Evolutionary conservation across 1,284 basidiomycete genomes (phyloP), one percentile per base, ranked within the genome.

Genomic region (Ceratobasidium sp.): DNA sequence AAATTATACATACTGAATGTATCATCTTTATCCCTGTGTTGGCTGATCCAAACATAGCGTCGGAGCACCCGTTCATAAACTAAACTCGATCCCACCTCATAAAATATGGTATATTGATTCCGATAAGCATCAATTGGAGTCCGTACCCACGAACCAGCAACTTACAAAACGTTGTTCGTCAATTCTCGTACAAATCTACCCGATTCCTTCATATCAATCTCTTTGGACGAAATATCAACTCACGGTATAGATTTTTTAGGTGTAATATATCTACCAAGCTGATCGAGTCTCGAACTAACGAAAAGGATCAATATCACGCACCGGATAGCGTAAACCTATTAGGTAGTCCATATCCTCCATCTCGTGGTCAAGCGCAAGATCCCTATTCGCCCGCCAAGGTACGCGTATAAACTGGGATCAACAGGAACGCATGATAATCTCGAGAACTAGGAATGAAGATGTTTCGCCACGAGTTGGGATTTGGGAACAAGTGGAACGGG

Each of bases 371-470:
- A 85, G 82, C 44, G 83, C 84, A 13, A 87, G 81, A 54, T 86
- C 82, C 25, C 89, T 82, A 8, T 82, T 85, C 1, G 87, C 85
- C 37, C 88, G 82, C 88, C 88, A 89, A 78, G 87, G 86, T 5
- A 89, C 85, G 0, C 88, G 88, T 2, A 89, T 81, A 44, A 89
- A 85, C 78, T 87, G 86, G 2, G 85, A 82, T 51, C 86, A 84
- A 7, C 86, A 81, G 61, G 85, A 81, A 11, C 85, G 81, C 78
- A 87, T 85, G 59, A 88, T 85, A 0, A 84, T 85, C 0, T 83
- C 79, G 0, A 88, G 78, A 13, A 86, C 85, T 1, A 86, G 86
- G 43, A 85, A 82, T 11, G 78, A 76, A 0, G 84, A 81, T 80
- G 76, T 85, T 85, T 61, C 71, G 44, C 85, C 85, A 56, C 22